These are phyloP conservation scores for Pleurotus citrinopileatus DNA, from an alignment of 768 basidiomycete genomes.

Conservation along the genomic window DNA sequence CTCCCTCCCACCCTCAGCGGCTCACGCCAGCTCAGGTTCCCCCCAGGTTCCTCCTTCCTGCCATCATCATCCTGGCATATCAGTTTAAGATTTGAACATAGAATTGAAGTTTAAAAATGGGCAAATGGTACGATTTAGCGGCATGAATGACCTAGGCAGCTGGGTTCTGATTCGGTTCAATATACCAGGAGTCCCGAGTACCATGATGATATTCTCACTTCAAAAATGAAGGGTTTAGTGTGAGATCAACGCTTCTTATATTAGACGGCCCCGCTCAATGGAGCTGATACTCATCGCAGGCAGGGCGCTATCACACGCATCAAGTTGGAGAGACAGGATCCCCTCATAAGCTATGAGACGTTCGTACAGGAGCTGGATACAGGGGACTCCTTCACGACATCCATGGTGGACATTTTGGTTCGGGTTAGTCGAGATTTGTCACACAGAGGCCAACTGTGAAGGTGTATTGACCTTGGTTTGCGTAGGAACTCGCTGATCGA, in stretches of 20 bases:
- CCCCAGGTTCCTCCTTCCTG: no score
- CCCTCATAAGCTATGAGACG: slow-evolving; percentile 66
- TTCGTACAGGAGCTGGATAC: slow-evolving; percentile 77
- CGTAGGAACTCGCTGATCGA: slow-evolving; percentile 76
- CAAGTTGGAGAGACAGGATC: slow-evolving; percentile 61
- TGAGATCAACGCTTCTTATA: slow-evolving; percentile 33
- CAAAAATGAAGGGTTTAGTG: slow-evolving; percentile 78
- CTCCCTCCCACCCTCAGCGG: slow-evolving; percentile 5
- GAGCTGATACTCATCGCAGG: slow-evolving; percentile 41
- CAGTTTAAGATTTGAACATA: no score
- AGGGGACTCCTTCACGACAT: slow-evolving; percentile 78
- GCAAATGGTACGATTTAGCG: slow-evolving; percentile 56
- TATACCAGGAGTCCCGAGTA: slow-evolving; percentile 63
- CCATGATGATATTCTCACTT: slow-evolving; percentile 68
- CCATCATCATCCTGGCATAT: no score
- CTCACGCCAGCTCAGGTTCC: background rate
- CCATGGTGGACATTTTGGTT: slow-evolving; percentile 72
- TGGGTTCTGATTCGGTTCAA: slow-evolving; percentile 3
- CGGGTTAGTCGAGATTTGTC: slow-evolving; percentile 49
- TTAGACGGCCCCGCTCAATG: background rate
- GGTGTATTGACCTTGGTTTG: slow-evolving; percentile 3
- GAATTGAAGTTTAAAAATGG: slow-evolving; percentile 56
- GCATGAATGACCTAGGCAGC: slow-evolving; percentile 2
- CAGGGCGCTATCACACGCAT: slow-evolving; percentile 71
- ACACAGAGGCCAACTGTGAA: background rate